These are phyloP conservation scores for Stagonosporopsis cucurbitacearum DNA, from an alignment of 2,329 filamentous ascomycete species.

Conservation along the genomic window DNA sequence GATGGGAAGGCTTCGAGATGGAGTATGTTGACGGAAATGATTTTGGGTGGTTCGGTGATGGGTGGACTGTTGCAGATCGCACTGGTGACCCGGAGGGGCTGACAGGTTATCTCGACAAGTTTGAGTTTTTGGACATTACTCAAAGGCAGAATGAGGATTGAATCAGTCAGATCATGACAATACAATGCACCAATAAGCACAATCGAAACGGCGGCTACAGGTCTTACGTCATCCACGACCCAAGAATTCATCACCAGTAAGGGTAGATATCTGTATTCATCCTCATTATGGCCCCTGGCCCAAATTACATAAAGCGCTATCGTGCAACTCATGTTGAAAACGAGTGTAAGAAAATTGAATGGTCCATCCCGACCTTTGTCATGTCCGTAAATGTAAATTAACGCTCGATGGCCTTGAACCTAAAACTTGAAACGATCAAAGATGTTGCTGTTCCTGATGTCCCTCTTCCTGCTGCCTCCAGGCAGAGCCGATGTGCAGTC, in stretches of 20 bases:
- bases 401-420: background rate
- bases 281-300: background rate
- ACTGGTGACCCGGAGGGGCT: background rate
- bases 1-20: background rate
- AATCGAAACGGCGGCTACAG: too few relatives aligned
- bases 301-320: constrained; percentile 3
- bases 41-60: background rate
- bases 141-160: background rate
- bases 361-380: background rate
- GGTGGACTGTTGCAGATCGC: background rate
- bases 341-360: constrained; percentile 5
- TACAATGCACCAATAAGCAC: background rate
- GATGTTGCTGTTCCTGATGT: constrained; percentile 38
- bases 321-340: background rate
- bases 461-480: constrained; percentile 40
- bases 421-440: constrained; percentile 32
- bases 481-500: constrained; percentile 46
- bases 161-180: background rate
- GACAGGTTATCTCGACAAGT: background rate
- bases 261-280: background rate
- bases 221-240: too few relatives aligned
- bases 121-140: background rate
- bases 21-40: background rate
- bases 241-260: too few relatives aligned
- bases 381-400: background rate